phyloP scores from a whole-genome alignment of 148 eudicot species.

The Vaccinium vitisidaea region DNA sequence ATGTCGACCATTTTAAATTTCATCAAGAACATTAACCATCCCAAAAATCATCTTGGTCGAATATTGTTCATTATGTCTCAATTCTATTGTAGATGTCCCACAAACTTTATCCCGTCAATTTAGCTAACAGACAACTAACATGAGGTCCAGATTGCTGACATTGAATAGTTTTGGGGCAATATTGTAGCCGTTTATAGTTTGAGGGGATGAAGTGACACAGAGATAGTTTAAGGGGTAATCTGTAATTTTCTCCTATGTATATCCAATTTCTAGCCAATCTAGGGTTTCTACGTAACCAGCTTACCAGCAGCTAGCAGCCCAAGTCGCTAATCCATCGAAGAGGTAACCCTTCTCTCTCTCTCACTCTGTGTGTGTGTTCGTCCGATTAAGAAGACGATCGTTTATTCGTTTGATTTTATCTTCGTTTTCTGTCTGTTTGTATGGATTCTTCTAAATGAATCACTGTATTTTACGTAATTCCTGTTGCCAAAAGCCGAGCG shows the following conservation, averaged over 20 bases:
- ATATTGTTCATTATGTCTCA: neutral
- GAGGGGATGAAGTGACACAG: neutral
- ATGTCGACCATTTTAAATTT: neutral
- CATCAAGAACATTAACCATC: neutral
- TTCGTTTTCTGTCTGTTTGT: neutral
- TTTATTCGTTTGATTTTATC: neutral
- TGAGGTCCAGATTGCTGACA: neutral
- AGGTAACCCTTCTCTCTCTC: slow-evolving; percentile 3
- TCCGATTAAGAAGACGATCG: neutral
- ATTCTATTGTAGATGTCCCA: neutral
- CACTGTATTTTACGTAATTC: too few relatives aligned
- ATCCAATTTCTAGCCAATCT: neutral
- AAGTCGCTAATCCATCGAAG: neutral
- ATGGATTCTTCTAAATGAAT: neutral
- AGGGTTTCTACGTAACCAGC: neutral
- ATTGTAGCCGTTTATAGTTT: neutral
- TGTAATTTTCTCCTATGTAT: neutral
- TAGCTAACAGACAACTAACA: neutral
- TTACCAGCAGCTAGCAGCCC: neutral
- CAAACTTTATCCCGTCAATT: neutral
- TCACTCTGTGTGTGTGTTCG: neutral
- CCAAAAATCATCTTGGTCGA: neutral
- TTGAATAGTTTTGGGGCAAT: neutral
- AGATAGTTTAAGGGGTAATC: neutral
- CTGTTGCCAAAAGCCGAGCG: too few relatives aligned